Evolutionary conservation across 257 asterid genomes (phyloP), one percentile per base, ranked within the genome.

Genomic region (Solanum rostratum): DNA sequence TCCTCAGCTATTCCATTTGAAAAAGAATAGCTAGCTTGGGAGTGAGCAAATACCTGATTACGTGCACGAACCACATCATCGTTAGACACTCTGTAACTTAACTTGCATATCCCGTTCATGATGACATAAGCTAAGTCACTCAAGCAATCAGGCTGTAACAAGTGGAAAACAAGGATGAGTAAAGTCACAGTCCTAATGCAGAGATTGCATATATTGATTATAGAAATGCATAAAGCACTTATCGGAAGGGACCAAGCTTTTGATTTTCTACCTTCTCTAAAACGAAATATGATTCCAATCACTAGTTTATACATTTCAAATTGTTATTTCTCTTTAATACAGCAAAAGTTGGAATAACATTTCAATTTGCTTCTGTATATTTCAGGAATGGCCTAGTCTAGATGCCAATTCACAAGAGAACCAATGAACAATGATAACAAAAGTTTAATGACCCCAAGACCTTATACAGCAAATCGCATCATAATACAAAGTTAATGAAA

Each of bases 1-100:
- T 69, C 50, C 6, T n/a, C 30, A 57, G 65, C 65, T n/a, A 57
- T 57, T 57, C 65, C 65, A 57, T 57, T 57, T 10, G 29, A 57
- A 57, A 57, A 57, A 76, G 60, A 24, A 46, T 0, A 76, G 60
- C 45, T 0, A 76, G 60, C 45, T 27, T 45, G 41, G 81, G 0
- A 76, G 62, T 76, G 41, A 76, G 10, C 11, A 39, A 49, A 27
- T 78, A 78, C 98, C 97, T 94, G 98, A 90, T 94, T 95, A 85
- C 95, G 90, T 85, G 98, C 98, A 27, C 97, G 98, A 62, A 91
- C 89, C 45, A 94, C 94, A 87, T 94, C 98, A 7, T 84, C 95
- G 70, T 94, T 96, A 5, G 94, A 87, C 22, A 94, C 95, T 81
- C 91, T 91, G 88, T 95, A 95, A 69, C 94, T 87, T 76, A 94